These are phyloP conservation scores for Austroboletus niveus DNA, from an alignment of 1,284 basidiomycete genomes.

Conservation along the genomic window DNA sequence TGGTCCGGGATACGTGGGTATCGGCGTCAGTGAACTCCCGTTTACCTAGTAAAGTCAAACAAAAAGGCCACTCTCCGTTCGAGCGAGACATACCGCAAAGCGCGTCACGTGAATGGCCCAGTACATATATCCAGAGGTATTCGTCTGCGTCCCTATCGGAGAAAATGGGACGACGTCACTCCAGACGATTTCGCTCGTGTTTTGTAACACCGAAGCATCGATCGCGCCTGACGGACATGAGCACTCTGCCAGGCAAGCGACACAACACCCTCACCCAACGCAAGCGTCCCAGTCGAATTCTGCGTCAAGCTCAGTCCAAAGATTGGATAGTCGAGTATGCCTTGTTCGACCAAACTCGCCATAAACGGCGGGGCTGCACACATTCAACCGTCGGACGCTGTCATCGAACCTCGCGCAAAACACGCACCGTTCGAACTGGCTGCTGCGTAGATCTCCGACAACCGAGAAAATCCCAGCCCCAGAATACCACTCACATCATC, in stretches of 20 bases:
- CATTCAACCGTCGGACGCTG: neutral
- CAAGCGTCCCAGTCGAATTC: slow-evolving; percentile 57
- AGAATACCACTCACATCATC: slow-evolving; percentile 68
- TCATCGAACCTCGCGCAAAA: neutral
- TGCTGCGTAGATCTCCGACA: slow-evolving; percentile 55
- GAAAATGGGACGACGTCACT: slow-evolving; percentile 71
- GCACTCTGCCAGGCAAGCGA: neutral
- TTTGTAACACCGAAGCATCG: slow-evolving; percentile 62
- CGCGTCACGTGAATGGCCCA: slow-evolving; percentile 71
- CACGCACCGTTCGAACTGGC: slow-evolving; percentile 51
- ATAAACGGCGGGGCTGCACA: slow-evolving; percentile 64
- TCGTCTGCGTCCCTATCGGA: slow-evolving; percentile 54
- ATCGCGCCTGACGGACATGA: slow-evolving; percentile 54
- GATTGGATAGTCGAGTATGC: slow-evolving; percentile 66
- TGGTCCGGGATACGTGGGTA: slow-evolving; percentile 65
- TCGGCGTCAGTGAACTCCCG: slow-evolving; percentile 51
- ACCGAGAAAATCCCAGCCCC: slow-evolving; percentile 70
- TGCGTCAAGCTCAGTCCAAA: slow-evolving; percentile 66
- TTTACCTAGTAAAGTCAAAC: slow-evolving; percentile 51
- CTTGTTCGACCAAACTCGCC: slow-evolving; percentile 56
- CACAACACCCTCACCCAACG: slow-evolving; percentile 48
- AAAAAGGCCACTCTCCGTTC: neutral
- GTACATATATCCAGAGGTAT: slow-evolving; percentile 72
- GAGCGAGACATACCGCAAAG: slow-evolving; percentile 47
- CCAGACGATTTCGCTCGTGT: slow-evolving; percentile 63